Conservation (phyloP, 176 grass and related monocot genomes). For the Eragrostis nindensis region DNA sequence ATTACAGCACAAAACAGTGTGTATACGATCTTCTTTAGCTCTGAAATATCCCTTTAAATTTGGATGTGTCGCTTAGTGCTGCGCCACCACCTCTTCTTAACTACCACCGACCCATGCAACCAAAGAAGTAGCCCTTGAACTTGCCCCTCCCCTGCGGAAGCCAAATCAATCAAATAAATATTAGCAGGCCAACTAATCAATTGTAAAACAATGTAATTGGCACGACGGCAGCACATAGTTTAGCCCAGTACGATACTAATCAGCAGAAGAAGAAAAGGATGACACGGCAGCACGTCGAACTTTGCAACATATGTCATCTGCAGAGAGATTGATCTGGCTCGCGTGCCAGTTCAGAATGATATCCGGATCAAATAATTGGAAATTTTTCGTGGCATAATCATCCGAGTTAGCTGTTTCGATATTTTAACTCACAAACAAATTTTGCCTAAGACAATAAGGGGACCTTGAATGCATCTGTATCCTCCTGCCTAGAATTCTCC, state of each 20-base stretch:
- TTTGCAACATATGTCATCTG: not conserved
- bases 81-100: not conserved
- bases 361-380: not conserved
- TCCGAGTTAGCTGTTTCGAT: not conserved
- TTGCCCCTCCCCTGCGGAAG: conserved; percentile 29
- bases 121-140: conserved; percentile 46
- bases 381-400: not conserved
- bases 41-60: not conserved
- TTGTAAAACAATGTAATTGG: too few species aligned
- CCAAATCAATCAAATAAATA: not conserved
- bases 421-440: not conserved
- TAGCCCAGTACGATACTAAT: not conserved
- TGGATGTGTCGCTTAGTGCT: not conserved
- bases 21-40: not conserved
- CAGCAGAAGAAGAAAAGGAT: not conserved
- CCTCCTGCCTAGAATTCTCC: too few species aligned
- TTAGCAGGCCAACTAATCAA: not conserved
- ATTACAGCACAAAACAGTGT: not conserved
- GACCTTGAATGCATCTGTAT: not conserved
- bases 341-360: too few species aligned
- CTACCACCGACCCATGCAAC: conserved; percentile 45
- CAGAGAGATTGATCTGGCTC: too few species aligned
- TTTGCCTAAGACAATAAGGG: not conserved
- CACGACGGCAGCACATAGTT: too few species aligned
- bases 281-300: not conserved